Evolutionary conservation across 2,329 filamentous ascomycete genomes (phyloP), one percentile per base, ranked within the genome.

Genomic region (Pseudogymnoascus sp.): DNA sequence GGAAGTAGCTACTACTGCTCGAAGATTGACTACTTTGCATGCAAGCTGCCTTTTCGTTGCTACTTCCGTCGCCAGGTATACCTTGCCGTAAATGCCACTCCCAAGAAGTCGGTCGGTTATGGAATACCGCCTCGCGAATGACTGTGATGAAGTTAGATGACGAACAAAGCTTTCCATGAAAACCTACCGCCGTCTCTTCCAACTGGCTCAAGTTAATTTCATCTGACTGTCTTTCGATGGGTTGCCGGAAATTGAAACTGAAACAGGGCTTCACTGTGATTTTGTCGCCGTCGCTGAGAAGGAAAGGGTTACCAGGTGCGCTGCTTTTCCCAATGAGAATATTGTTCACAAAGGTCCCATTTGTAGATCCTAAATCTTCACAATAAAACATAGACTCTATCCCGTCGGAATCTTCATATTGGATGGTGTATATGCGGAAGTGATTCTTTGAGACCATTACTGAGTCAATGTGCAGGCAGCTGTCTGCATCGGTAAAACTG

Each of bases 21-120:
- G 74, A 2, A 87, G 67, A 60, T 81, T 75, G 59, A 89, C 75
- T 7, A 89, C 72, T 67, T 91, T 90, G 75, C 88, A 91, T 9
- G 86, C 86, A 18, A 89, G 65, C 67, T 90, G 88, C 61, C 77
- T 78, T 37, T 78, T 76, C 0, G 79, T 81, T 6, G 70, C 70
- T 22, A 74, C 70, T 14, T 88, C 78, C 2, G 79, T 69, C 4
- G 80, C 82, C 8, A 86, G 74, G 61, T 81, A 77, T 2, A 88
- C 81, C 41, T 73, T 73, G 7, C 81, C 81, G 67, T 78, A 77
- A 2, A 74, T 76, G 5, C 85, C 85, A 34, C 71, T 67, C 4
- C 85, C 84, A 22, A 87, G 74, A 2, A 77, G 68, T 8, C 79
- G 77, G 39, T 76, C 69, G 1, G 74, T 79, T 28, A 87, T 72